Base-by-base conservation (phyloP, 164 flowering plant species). In the Piper betle region DNA sequence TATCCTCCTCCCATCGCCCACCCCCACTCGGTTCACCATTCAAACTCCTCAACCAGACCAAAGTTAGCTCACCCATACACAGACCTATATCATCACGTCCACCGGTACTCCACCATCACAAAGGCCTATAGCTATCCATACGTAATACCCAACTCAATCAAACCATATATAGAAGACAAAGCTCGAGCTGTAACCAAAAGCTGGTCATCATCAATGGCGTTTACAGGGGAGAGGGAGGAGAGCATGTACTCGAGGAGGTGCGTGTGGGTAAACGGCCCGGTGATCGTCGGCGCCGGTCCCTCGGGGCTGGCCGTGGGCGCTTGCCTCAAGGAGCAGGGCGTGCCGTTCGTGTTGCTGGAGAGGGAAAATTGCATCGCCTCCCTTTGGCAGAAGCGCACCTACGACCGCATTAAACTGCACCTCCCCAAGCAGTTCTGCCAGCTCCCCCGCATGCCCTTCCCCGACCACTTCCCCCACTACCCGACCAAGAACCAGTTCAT, bases 211-310 rank as follows among this genome's bases (percentile, higher is more conserved):
- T 0, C 37, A 4, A 76, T 82, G 90, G 69, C 68, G 63, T 74
- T 59, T 37, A 41, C 33, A 10, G 59, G 57, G 10, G 69, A 66
- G 38, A 69, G 61, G 2, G 73, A 77, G 18, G 74, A 78, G 25
- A 54, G 73, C 61, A 73, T 76, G 17, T 48, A n/a, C n/a, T n/a
- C 79, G 3, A 59, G 82, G 13, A 71, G 85, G 17, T 80, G 82
- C 66, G 72, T 83, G 18, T 80, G 88, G 82, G 93, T 91, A 12
- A 85, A 88, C 59, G 97, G 97, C 0, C 97, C 97, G 15, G 82
- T 91, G 19, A 81, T 91, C 0, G 87, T 91, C 0, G 97, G 97
- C 0, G 96, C 96, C 0, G 97, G 97, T 2, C 96, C 97, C 0
- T 84, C 96, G 0, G 96, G 97, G 1, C 75, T 88, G 2, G 96